Conservation (phyloP, 805 yeast genomes). For the Suhomyces vadensis region DNA sequence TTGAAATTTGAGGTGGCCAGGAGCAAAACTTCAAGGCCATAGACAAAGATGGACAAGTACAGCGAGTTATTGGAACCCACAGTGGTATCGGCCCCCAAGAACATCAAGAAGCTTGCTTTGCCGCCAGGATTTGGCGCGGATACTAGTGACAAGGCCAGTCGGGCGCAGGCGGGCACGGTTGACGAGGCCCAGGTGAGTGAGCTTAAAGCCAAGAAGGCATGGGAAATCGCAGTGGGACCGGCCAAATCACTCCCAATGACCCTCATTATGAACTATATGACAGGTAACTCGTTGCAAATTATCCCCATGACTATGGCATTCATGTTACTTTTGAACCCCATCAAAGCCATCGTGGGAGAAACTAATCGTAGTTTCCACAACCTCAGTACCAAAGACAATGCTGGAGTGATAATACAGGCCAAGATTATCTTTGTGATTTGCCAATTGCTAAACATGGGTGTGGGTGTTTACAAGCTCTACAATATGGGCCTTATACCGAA, state of each 20-base stretch:
- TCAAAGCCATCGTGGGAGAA: constrained; percentile 63
- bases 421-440: constrained; percentile 49
- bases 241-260: constrained; percentile 89
- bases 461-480: constrained; percentile 84
- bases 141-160: not conserved
- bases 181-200: constrained; percentile 29
- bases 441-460: constrained; percentile 56
- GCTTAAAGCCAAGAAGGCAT: constrained; percentile 63
- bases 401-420: constrained; percentile 36
- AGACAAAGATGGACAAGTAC: constrained; percentile 3
- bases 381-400: constrained; percentile 41
- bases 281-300: constrained; percentile 86
- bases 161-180: constrained; percentile 14
- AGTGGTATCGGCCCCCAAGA: constrained; percentile 8
- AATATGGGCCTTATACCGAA: constrained; percentile 91
- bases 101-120: constrained; percentile 8
- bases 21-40: no score
- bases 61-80: constrained; percentile 11
- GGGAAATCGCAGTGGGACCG: constrained; percentile 84
- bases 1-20: no score
- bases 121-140: constrained; percentile 23
- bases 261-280: constrained; percentile 84
- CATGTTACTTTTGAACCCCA: constrained; percentile 76
- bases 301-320: constrained; percentile 89
- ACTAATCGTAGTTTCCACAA: constrained; percentile 57